Conservation (phyloP, 1,284 basidiomycete genomes). For the Ceratobasidium sp. region DNA sequence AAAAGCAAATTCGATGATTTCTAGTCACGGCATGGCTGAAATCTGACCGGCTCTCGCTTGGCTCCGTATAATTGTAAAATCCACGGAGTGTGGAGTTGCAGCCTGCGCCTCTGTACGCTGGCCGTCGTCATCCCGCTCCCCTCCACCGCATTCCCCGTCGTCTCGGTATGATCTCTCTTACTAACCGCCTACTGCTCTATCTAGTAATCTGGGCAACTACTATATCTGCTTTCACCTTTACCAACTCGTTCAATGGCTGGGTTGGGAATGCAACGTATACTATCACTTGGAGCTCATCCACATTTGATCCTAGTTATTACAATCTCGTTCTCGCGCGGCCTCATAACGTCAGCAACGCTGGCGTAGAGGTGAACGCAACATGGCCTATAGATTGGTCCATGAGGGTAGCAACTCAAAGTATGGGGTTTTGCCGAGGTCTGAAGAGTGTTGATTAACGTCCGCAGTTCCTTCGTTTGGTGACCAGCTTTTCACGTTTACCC, state of each 20-base stretch:
- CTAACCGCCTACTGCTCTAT: neutral
- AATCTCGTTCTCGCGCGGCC: constrained; percentile 12
- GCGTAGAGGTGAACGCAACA: neutral
- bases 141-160: neutral
- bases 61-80: no score
- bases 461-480: constrained; percentile 9
- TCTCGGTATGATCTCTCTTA: neutral
- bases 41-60: no score
- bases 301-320: constrained; percentile 8
- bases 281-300: constrained; percentile 16
- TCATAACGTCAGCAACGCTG: neutral
- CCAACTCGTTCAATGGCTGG: constrained; percentile 29
- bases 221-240: constrained; percentile 17
- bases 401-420: constrained; percentile 10
- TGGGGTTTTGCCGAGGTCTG: neutral
- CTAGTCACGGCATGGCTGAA: neutral
- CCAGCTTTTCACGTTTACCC: constrained; percentile 3
- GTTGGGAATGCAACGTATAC: constrained; percentile 23
- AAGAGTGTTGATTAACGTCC: neutral
- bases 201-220: neutral
- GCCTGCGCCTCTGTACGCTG: no score
- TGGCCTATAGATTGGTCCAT: constrained; percentile 14
- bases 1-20: neutral
- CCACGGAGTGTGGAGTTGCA: neutral
- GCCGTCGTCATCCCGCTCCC: neutral